phyloP scores from a whole-genome alignment of 768 basidiomycete species.

The Ramaria sp. region DNA sequence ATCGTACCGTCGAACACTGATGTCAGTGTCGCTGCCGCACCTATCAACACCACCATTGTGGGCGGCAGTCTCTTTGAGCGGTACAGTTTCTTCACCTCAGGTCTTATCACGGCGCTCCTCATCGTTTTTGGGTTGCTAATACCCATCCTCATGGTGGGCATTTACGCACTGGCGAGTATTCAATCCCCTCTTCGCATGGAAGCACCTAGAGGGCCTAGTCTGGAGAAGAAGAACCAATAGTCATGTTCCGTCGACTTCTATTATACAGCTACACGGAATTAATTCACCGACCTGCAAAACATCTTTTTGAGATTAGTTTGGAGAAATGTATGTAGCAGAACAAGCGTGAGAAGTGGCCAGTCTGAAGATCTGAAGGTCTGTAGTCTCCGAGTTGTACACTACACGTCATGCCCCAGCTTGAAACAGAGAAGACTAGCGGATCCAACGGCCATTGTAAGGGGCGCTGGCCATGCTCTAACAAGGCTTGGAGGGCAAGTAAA shows the following conservation, averaged over 20 bases:
- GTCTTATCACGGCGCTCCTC: conserved; percentile 55
- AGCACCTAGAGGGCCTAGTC: conserved; percentile 54
- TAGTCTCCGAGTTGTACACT: no score
- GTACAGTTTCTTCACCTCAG: conserved; percentile 73
- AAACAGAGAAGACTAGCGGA: no score
- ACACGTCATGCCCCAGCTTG: no score
- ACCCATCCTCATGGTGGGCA: conserved; percentile 53
- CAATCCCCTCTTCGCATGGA: conserved; percentile 58
- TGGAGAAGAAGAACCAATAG: conserved; percentile 71
- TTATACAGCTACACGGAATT: background rate
- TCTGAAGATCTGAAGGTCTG: no score
- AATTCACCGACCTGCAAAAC: background rate
- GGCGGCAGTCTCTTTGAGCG: conserved; percentile 54
- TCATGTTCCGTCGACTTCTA: background rate
- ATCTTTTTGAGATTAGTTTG: no score
- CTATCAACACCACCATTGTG: conserved; percentile 28
- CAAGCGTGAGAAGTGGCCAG: no score
- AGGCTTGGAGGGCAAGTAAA: no score
- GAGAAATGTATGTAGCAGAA: no score
- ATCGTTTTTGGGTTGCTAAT: conserved; percentile 56
- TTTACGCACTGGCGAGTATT: conserved; percentile 61
- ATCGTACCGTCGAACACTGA: conserved; percentile 23
- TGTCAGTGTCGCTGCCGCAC: conserved; percentile 16
- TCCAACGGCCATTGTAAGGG: no score
- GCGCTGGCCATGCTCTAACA: no score